Evolutionary conservation across 345 rosid species (phyloP), one percentile per base, ranked within the genome.

Genomic region (Combretum micranthum): DNA sequence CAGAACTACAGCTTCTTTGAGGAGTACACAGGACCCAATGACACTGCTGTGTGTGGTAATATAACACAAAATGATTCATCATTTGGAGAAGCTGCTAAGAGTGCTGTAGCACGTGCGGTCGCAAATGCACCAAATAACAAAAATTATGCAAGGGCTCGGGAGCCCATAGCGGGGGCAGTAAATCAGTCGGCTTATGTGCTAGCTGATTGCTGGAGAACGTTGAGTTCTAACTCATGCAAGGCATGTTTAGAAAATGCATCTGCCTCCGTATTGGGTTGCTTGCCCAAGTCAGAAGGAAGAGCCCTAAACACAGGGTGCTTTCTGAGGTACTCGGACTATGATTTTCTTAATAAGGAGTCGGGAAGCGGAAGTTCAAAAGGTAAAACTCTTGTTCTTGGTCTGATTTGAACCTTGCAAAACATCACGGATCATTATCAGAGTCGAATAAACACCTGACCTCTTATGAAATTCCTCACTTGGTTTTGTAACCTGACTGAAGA

Each of bases 201-300:
- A 69, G 90, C 80, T 22, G 47, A 92, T 67, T 92, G 98, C 72
- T 92, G 98, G 98, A 83, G 71, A 65, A 77, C 79, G 2, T 50
- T 92, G 77, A 82, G 80, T 45, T 59, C 71, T 20, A 83, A 75
- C 63, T 69, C 80, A 52, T 92, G 98, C 74, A 69, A 39, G 61
- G 65, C 77, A 26, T 92, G 98, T 71, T 74, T 88, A 69, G 73
- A 75, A 52, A 84, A 77, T 23, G 98, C 98, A 5, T 83, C 89
- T 18, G 71, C 59, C 2, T 77, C 86, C 11, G n/a, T 88, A 50
- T 54, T 68, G 44, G 70, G 69, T 13, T 92, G 98, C 63, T 69
- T 92, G 85, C 98, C 97, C 26, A 68, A 72, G 83, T 86, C 95
- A 3, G 97, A 92, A 50, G 98, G 95, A 22, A 73, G 98, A 3